Evolutionary conservation across 164 flowering plant genomes (phyloP).

Genomic region (Sextonia rubra): DNA sequence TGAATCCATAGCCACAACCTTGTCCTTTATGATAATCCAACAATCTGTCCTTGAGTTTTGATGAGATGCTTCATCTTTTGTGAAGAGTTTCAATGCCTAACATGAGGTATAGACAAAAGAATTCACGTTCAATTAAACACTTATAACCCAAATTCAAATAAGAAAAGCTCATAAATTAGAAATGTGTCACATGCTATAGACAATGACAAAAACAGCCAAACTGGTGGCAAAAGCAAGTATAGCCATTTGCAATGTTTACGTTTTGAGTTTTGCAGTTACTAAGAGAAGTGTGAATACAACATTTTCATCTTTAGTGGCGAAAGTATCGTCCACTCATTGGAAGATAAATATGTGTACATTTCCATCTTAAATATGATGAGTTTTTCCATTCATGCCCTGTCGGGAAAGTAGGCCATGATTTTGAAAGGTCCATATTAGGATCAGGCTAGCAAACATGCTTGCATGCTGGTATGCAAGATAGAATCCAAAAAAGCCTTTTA

Average conservation of each 20-base stretch:
- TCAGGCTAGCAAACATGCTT: too few species aligned
- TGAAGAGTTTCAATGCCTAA: slow-evolving; percentile 51
- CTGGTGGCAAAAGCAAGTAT: background rate
- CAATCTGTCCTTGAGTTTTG: slow-evolving; percentile 88
- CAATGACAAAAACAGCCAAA: background rate
- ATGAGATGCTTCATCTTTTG: slow-evolving; percentile 59
- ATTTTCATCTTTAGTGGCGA: background rate
- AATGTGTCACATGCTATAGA: background rate
- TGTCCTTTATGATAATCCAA: slow-evolving; percentile 92
- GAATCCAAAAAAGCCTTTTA: too few species aligned
- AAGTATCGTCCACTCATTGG: background rate
- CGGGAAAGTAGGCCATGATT: too few species aligned
- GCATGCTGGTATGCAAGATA: too few species aligned
- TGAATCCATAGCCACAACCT: slow-evolving; percentile 36
- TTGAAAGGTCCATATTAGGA: too few species aligned
- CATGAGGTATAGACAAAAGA: slow-evolving; percentile 6
- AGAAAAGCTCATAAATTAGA: background rate
- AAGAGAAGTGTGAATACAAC: background rate
- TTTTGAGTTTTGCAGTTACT: too few species aligned
- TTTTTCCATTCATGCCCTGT: too few species aligned
- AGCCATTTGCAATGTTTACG: background rate
- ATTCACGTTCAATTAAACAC: background rate
- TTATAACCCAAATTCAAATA: background rate
- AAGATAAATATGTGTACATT: too few species aligned
- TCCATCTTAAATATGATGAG: too few species aligned